phyloP scores from a whole-genome alignment of 371 early-diverging fungal species.

The Phascolomyces articulosus region DNA sequence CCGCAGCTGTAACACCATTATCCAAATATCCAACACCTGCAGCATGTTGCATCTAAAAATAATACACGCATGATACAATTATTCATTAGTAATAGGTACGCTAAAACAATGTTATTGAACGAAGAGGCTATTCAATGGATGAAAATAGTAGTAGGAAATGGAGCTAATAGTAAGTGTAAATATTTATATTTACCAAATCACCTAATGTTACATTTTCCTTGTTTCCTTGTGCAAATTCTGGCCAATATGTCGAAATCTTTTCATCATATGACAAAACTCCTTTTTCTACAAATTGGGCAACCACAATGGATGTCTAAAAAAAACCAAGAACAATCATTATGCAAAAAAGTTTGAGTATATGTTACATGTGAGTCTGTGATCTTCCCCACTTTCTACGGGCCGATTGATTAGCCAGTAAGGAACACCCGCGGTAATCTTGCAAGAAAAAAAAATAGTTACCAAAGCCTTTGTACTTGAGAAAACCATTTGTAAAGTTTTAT shows the following conservation, averaged over 20 bases:
- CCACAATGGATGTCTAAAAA: slow-evolving; percentile 47
- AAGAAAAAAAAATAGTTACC: slow-evolving; percentile 27
- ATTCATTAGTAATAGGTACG: too few species aligned
- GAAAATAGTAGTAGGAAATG: too few species aligned
- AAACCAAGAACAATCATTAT: too few species aligned
- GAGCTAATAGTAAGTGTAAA: too few species aligned
- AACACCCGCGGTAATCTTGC: too few species aligned
- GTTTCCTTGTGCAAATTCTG: slow-evolving; percentile 74
- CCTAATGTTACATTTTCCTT: slow-evolving; percentile 72
- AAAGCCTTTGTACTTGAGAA: slow-evolving; percentile 69
- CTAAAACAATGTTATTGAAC: too few species aligned
- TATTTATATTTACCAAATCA: slow-evolving; percentile 43
- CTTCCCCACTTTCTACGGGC: too few species aligned
- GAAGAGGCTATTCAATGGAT: too few species aligned
- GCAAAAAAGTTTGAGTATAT: too few species aligned
- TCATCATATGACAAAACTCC: slow-evolving; percentile 57
- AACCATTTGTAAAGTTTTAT: slow-evolving; percentile 64
- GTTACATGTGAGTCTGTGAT: too few species aligned
- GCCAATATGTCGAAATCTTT: slow-evolving; percentile 69
- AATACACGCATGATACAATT: too few species aligned
- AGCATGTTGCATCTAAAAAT: slow-evolving; percentile 56
- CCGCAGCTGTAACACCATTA: slow-evolving; percentile 32
- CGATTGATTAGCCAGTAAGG: too few species aligned
- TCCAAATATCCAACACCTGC: slow-evolving; percentile 67
- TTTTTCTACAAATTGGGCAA: slow-evolving; percentile 65